Base-by-base conservation (phyloP, 192 early-diverging fungal species). In the Gamsiella multidivaricata region DNA sequence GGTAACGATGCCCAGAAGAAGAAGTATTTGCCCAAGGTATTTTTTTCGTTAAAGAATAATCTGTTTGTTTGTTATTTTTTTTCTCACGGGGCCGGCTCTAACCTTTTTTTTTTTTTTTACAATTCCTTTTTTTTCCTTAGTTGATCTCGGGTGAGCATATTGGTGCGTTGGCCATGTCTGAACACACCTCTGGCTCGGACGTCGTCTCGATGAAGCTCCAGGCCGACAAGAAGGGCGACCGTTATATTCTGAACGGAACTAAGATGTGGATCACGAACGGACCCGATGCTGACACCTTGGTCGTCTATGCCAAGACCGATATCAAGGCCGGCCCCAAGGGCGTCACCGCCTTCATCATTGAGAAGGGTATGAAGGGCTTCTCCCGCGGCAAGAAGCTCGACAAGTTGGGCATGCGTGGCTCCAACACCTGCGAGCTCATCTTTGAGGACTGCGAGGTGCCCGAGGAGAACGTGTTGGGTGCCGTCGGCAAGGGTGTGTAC, bases 251-350 rank as follows among this genome's bases (percentile, higher is more conserved):
- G 45, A 96, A 96, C 78, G 94, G 94, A 0, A 94, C 89, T 69
- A 96, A 97, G 84, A 90, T 95, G 84, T 98, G 96, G 96, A 98
- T 98, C 82, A 98, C 96, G 37, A 98, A 98, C 83, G 94, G 92
- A 9, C 94, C 93, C 14, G 95, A 96, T 80, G 94, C 94, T 23
- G 87, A 97, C 69, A 90, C 91, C 5, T 73, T 98, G 46, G 92
- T 98, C 15, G 94, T 97, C 12, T 98, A 97, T 71, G 95, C 95
- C 28, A 98, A 97, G 84, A 97, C 95, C 3, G 85, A 93, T 54
- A 59, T 84, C 47, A 83, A 89, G 15, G 88, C 91, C n/a, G 93
- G 93, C 5, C 89, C 94, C 29, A 89, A 88, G 59, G 93, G 94
- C 34, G 96, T 98, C 75, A 98, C 96, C 17, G 95, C 95, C n/a